Evolutionary conservation across 1,139 yeast genomes (phyloP), one percentile per base, ranked within the genome.

Genomic region (Kurtzmaniella natalensis): DNA sequence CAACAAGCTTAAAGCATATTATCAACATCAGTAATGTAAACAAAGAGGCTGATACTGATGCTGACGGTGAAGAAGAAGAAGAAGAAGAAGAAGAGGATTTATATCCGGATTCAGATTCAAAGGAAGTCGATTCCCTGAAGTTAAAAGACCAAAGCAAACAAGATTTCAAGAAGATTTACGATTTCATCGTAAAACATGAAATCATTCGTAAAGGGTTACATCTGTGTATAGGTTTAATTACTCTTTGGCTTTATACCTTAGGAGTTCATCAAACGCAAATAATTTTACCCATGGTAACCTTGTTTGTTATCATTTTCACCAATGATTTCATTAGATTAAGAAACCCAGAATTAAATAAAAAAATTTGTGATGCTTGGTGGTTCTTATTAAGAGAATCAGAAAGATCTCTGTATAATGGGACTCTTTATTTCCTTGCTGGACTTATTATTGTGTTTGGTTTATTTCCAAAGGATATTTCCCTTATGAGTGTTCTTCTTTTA

Each of bases 181-280:
- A 66, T 33, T 77, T 78, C 45, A 57, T 81, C 27, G 72, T 79
- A 25, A 84, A 83, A 50, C 92, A 92, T 53, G 98, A 92, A 56
- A 68, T 92, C 16, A 94, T 95, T 3, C 73, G 98, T 48, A 92
- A 92, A 55, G 63, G 73, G 4, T 76, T 92, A 40, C 98, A 92
- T 55, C 82, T 92, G 5, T 82, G 94, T 1, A 86, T 88, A 36
- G 98, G 96, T 1, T 70, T 86, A 39, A 51, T 88, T 31, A 81
- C 96, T 1, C 59, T 92, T 26, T 81, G 74, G 53, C 62, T 86
- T 28, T 89, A 88, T 54, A 72, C 84, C 0, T 53, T 61, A 26
- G 92, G 94, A 5, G 64, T 71, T 5, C 71, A 72, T 42, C 71
- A 72, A 18, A 54, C 59, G 3, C 73, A 74, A 43, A 72, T 88